These are phyloP conservation scores for Rosa rugosa DNA, from an alignment of 306 rosid genomes.

Conservation along the genomic window DNA sequence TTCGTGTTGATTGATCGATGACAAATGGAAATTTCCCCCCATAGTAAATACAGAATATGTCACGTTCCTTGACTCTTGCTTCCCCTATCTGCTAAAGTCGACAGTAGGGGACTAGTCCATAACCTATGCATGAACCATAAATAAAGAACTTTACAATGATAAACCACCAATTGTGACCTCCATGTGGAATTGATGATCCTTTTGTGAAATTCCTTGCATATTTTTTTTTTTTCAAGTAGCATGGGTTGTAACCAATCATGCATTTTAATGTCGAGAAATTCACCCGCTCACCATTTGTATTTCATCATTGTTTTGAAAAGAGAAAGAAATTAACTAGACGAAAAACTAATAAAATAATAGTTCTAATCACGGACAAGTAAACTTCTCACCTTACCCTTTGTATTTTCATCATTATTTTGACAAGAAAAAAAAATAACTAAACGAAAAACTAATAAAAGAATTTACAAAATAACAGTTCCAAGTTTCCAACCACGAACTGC, in stretches of 20 bases:
- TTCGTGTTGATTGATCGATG: background rate
- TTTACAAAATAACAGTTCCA: background rate
- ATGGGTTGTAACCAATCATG: background rate
- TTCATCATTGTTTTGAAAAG: background rate
- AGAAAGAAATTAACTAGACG: background rate
- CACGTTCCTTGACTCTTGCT: background rate
- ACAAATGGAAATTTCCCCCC: background rate
- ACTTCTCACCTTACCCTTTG: background rate
- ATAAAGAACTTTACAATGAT: background rate
- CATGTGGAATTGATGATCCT: background rate
- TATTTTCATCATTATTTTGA: background rate
- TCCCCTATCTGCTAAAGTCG: background rate
- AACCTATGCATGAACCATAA: background rate
- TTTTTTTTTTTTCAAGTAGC: background rate
- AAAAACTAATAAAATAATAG: too few relatives aligned
- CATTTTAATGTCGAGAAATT: background rate
- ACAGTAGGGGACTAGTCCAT: too few relatives aligned
- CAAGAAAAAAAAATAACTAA: background rate
- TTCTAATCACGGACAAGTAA: too few relatives aligned
- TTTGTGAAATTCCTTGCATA: background rate
- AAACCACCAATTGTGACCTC: background rate
- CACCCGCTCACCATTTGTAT: background rate
- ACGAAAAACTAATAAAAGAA: too few relatives aligned
- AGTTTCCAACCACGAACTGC: too few relatives aligned
- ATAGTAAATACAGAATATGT: background rate